Conservation (phyloP, 2,329 filamentous ascomycete genomes). For the Botrytis cinerea region DNA sequence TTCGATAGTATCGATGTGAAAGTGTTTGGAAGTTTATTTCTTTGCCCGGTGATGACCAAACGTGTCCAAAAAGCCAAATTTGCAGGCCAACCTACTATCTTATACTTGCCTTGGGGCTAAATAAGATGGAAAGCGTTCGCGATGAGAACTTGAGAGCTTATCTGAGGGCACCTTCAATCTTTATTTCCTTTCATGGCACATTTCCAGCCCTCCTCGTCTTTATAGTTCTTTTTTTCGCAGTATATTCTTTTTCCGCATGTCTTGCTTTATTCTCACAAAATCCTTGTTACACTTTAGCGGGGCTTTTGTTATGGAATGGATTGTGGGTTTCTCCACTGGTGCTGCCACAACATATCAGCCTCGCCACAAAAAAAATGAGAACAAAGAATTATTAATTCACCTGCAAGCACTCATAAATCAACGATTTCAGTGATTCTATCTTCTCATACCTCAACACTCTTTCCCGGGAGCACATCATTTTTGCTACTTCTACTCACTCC, state of each 20-base stretch:
- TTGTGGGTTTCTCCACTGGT: not conserved
- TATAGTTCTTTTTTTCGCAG: not conserved
- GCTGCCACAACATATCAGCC: not conserved
- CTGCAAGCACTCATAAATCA: not conserved
- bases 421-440: not conserved
- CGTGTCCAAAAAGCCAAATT: conserved; percentile 45
- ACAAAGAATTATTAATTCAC: conserved; percentile 8
- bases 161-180: conserved; percentile 41
- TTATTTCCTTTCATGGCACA: not conserved
- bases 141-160: conserved; percentile 46
- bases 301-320: too few relatives aligned
- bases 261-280: not conserved
- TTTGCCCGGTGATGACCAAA: conserved; percentile 43
- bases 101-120: conserved; percentile 28
- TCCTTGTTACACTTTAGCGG: not conserved
- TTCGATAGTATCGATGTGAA: conserved; percentile 25
- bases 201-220: not conserved
- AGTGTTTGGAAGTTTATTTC: conserved; percentile 27
- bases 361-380: not conserved
- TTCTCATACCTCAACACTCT: not conserved
- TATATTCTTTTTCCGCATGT: not conserved
- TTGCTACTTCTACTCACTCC: not conserved
- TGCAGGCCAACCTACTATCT: conserved; percentile 42
- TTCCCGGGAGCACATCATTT: not conserved
- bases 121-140: conserved; percentile 40